Conservation (phyloP, 2,329 filamentous ascomycete species). For the Colletotrichum orchidophilum region DNA sequence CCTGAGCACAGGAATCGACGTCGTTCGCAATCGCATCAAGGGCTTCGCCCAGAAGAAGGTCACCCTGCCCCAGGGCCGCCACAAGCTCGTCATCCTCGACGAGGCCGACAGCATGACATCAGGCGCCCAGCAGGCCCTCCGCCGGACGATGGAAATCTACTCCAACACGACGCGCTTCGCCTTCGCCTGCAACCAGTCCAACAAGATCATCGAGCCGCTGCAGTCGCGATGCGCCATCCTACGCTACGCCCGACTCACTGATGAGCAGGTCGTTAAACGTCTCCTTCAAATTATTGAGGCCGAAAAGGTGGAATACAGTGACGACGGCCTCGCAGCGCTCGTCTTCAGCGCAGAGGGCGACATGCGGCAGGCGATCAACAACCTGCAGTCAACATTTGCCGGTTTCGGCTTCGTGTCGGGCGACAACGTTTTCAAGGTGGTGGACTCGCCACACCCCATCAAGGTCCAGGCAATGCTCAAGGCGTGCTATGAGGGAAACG, state of each 20-base stretch:
- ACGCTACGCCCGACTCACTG: constrained; percentile 90
- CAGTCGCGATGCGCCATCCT: constrained; percentile 97
- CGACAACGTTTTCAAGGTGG: constrained; percentile 97
- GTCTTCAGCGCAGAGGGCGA: constrained; percentile 98
- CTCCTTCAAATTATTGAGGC: constrained; percentile 92
- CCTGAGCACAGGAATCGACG: constrained; percentile 78
- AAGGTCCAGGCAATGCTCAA: constrained; percentile 99
- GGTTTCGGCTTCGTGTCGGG: constrained; percentile 98
- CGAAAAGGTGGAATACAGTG: constrained; percentile 88
- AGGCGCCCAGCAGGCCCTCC: constrained; percentile 92
- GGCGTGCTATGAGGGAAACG: constrained; percentile 90
- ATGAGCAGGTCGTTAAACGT: constrained; percentile 90
- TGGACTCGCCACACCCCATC: constrained; percentile 96
- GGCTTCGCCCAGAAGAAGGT: constrained; percentile 99
- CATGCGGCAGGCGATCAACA: constrained; percentile 99
- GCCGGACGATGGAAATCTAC: constrained; percentile 99
- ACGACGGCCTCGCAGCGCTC: constrained; percentile 93
- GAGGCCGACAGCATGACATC: constrained; percentile 99
- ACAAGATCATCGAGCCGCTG: constrained; percentile 99
- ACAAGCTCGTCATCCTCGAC: constrained; percentile 97
- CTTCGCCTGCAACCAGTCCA: constrained; percentile 98
- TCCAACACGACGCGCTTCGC: constrained; percentile 95
- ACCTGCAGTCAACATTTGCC: constrained; percentile 90
- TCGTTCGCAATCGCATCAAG: constrained; percentile 97
- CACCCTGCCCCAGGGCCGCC: constrained; percentile 86